Evolutionary conservation across 2,329 filamentous ascomycete species (phyloP).

Genomic region (Stachybotrys chlorohalonatus): DNA sequence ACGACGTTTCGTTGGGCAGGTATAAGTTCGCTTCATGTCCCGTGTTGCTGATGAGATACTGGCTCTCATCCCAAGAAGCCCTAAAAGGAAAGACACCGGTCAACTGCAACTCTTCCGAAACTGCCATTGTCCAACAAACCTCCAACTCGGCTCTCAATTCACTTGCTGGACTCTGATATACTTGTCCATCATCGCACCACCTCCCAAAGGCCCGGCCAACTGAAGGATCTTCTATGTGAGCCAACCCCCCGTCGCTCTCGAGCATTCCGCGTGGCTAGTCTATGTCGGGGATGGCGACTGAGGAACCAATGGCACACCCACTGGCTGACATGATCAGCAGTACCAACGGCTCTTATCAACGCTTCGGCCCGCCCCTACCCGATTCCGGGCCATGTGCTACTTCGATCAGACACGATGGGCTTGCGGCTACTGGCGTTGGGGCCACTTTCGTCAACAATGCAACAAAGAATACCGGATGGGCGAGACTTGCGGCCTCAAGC

Average conservation of each 20-base stretch:
- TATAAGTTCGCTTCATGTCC: slow-evolving; percentile 30
- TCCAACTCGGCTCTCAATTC: not conserved
- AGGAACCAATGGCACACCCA: not conserved
- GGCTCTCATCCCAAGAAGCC: not conserved
- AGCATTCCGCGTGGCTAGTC: not conserved
- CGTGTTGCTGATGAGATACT: not conserved
- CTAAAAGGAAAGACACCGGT: not conserved
- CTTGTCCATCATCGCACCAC: not conserved
- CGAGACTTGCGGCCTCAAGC: slow-evolving; percentile 91
- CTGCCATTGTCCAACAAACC: not conserved
- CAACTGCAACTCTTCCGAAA: not conserved
- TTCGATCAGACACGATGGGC: slow-evolving; percentile 81
- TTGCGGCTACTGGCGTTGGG: slow-evolving; percentile 93
- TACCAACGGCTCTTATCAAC: slow-evolving; percentile 1
- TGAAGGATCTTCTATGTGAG: not conserved
- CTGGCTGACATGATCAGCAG: not conserved
- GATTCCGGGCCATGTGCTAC: slow-evolving; percentile 68
- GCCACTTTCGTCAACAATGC: slow-evolving; percentile 86
- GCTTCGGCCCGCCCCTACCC: slow-evolving; percentile 8
- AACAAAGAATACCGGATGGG: slow-evolving; percentile 91
- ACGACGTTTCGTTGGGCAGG: slow-evolving; percentile 16
- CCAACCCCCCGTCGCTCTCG: not conserved
- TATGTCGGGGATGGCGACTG: not conserved
- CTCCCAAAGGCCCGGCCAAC: not conserved
- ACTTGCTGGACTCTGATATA: not conserved